Conservation (phyloP, 345 rosid genomes). For the Aurinia saxatilis region DNA sequence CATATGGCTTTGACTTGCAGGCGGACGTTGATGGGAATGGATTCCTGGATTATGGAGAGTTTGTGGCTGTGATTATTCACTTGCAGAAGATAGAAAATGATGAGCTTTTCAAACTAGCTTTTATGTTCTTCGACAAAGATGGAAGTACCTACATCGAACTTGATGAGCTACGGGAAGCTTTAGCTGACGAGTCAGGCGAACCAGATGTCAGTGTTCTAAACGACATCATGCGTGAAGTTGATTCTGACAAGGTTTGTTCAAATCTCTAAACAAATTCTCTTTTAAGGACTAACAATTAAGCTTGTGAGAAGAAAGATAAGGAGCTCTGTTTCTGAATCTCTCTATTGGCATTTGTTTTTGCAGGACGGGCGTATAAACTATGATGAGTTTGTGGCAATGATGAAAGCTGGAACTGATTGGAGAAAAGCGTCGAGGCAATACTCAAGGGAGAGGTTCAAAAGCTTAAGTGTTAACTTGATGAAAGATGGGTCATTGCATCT, state of each 20-base stretch:
- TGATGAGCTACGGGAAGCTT: slow-evolving; percentile 64
- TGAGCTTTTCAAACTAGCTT: slow-evolving; percentile 87
- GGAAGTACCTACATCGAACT: slow-evolving; percentile 73
- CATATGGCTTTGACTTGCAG: slow-evolving; percentile 31
- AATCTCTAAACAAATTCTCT: no score
- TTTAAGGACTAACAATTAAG: neutral
- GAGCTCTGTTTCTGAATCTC: neutral
- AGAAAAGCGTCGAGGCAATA: slow-evolving; percentile 97
- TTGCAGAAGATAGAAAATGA: slow-evolving; percentile 97
- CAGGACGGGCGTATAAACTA: slow-evolving; percentile 90
- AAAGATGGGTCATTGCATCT: slow-evolving; percentile 94
- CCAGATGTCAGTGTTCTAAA: slow-evolving; percentile 54
- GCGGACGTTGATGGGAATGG: slow-evolving; percentile 98
- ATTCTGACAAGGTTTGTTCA: slow-evolving; percentile 72
- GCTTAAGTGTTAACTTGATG: slow-evolving; percentile 87
- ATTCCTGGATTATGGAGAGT: slow-evolving; percentile 81
- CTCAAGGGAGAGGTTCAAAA: slow-evolving; percentile 96
- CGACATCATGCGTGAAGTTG: slow-evolving; percentile 94
- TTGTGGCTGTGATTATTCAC: slow-evolving; percentile 97
- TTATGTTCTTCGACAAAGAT: slow-evolving; percentile 86
- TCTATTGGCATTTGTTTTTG: neutral
- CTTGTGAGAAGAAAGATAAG: neutral
- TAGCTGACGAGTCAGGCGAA: slow-evolving; percentile 73
- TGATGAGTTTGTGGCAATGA: slow-evolving; percentile 91
- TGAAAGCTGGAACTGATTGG: slow-evolving; percentile 99